Percentiles rank a stretch among this genome's conserved stretches.
Evolutionary conservation across 2,329 filamentous ascomycete genomes (phyloP).

Genomic region (Sphaerulina populicola): DNA sequence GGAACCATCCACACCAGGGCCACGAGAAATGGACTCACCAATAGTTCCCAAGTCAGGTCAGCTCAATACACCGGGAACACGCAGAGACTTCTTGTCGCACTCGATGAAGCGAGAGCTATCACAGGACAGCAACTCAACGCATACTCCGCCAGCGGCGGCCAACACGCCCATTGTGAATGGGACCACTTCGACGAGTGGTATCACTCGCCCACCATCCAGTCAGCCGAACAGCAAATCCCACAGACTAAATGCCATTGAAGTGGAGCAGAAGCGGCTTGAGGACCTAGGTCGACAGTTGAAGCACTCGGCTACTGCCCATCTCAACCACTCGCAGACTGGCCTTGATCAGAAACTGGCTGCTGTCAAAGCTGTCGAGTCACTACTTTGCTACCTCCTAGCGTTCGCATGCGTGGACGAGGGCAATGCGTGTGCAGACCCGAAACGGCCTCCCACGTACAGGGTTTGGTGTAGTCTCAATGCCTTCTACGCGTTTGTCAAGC

Average conservation of each 20-base stretch:
- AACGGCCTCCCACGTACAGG: constrained; percentile 17
- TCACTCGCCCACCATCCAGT: constrained; percentile 18
- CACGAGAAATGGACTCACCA: constrained; percentile 20
- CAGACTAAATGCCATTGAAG: constrained; percentile 33
- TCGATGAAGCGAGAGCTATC: constrained; percentile 24
- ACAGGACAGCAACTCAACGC: constrained; percentile 20
- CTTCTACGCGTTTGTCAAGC: constrained; percentile 26
- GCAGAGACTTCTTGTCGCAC: constrained; percentile 25
- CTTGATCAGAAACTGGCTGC: constrained; percentile 29
- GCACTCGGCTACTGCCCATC: constrained; percentile 37
- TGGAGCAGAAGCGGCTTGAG: constrained; percentile 36
- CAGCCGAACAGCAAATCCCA: constrained; percentile 23
- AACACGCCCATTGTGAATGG: constrained; percentile 20
- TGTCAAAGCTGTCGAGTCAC: constrained; percentile 40
- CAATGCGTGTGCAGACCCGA: constrained; percentile 21
- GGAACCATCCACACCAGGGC: constrained; percentile 24
- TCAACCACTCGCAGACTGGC: constrained; percentile 9
- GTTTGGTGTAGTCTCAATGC: constrained; percentile 26
- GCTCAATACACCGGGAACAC: constrained; percentile 23
- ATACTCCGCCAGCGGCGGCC: constrained; percentile 23
- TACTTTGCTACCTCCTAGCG: constrained; percentile 35
- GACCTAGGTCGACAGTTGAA: constrained; percentile 41
- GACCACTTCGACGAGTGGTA: constrained; percentile 14
- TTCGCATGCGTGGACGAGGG: constrained; percentile 30
- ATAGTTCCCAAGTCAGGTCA: constrained; percentile 17